Conservation (phyloP, 179 eudicot genomes). For the Carnegiea gigantea region DNA sequence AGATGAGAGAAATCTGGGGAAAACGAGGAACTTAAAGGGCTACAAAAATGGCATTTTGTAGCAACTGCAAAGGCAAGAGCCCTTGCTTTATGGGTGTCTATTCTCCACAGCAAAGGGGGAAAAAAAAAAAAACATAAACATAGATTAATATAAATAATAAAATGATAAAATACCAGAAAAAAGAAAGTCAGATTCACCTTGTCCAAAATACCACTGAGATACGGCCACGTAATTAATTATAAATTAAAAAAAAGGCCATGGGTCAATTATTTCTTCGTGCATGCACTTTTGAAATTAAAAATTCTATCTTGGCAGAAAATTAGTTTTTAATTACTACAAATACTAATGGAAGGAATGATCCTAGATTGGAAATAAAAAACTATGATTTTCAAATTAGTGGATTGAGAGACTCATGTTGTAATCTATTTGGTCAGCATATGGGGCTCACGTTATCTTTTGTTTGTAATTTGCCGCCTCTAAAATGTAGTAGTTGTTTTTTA, state of each 20-base stretch:
- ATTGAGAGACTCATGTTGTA: neutral
- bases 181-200: neutral
- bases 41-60: slow-evolving; percentile 24
- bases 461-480: no score
- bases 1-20: slow-evolving; percentile 25
- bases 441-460: neutral
- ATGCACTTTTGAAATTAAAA: neutral
- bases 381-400: neutral
- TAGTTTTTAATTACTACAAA: neutral
- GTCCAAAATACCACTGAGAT: slow-evolving; percentile 2
- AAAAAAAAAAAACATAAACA: neutral
- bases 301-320: neutral
- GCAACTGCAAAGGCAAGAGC: neutral
- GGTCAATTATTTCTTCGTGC: neutral
- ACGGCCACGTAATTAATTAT: neutral
- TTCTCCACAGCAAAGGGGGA: neutral
- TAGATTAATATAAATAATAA: neutral
- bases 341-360: neutral
- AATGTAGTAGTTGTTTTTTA: no score
- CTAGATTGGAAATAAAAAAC: neutral
- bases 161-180: neutral
- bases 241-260: neutral
- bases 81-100: slow-evolving; percentile 21
- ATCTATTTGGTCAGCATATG: neutral
- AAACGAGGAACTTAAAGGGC: slow-evolving; percentile 12